Conservation (phyloP, 305 asterid genomes). For the Fraxinus ornus region DNA sequence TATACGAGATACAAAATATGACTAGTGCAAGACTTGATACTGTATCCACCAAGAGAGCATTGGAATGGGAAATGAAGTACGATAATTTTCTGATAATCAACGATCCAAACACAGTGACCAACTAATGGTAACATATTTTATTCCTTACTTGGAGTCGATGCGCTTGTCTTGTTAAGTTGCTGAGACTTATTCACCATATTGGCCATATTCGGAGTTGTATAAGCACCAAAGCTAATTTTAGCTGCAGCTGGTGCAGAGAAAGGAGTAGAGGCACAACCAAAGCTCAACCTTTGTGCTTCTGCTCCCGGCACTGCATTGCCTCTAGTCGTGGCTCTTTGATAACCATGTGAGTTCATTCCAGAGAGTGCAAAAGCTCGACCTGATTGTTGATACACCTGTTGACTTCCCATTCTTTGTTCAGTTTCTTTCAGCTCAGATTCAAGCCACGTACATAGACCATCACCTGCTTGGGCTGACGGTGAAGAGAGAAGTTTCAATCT, state of each 20-base stretch:
- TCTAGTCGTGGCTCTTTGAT: slow-evolving; percentile 42
- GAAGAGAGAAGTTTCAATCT: slow-evolving; percentile 21
- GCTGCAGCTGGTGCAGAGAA: background rate
- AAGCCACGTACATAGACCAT: slow-evolving; percentile 32
- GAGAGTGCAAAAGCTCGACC: slow-evolving; percentile 50
- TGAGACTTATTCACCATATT: slow-evolving; percentile 42
- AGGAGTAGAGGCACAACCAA: background rate
- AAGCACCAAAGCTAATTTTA: slow-evolving; percentile 14
- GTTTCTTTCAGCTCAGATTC: slow-evolving; percentile 42
- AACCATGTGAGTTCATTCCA: slow-evolving; percentile 40
- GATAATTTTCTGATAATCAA: background rate
- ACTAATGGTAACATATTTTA: background rate
- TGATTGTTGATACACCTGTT: slow-evolving; percentile 5
- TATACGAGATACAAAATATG: background rate
- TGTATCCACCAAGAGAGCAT: background rate
- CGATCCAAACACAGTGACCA: background rate
- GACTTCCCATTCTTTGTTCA: slow-evolving; percentile 27
- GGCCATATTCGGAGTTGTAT: slow-evolving; percentile 38
- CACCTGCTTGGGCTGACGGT: slow-evolving; percentile 35
- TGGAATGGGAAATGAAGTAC: background rate
- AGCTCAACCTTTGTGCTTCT: background rate
- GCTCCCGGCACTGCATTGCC: slow-evolving; percentile 24
- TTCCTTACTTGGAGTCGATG: background rate
- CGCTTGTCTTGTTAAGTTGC: slow-evolving; percentile 20
- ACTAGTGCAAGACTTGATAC: background rate